These are phyloP conservation scores for Xylaria telfairii DNA, from an alignment of 495 filamentous ascomycete species.

Conservation along the genomic window DNA sequence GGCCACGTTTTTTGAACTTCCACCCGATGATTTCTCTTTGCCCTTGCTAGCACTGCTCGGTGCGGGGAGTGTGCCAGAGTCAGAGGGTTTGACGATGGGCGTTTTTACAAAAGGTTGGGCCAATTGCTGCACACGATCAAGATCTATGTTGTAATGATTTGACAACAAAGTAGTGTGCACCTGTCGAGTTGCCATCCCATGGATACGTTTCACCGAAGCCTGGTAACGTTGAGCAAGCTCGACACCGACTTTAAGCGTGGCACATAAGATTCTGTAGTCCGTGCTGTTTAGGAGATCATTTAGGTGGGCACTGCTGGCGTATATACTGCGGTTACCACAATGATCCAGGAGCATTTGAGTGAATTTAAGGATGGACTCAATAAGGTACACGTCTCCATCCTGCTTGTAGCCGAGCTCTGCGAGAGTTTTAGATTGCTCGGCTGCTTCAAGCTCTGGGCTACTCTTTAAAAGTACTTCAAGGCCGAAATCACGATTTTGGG, in stretches of 20 bases:
- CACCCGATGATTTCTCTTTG: constrained; percentile 67
- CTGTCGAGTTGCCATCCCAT: constrained; percentile 57
- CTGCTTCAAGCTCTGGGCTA: constrained; percentile 45
- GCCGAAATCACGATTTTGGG: constrained; percentile 77
- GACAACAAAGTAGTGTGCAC: constrained; percentile 76
- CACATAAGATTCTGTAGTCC: constrained; percentile 74
- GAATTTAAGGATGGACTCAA: constrained; percentile 82
- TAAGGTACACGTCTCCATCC: constrained; percentile 79
- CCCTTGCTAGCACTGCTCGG: constrained; percentile 62
- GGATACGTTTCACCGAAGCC: constrained; percentile 76
- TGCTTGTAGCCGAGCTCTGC: constrained; percentile 64
- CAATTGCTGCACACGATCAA: constrained; percentile 84
- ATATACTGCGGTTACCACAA: constrained; percentile 96
- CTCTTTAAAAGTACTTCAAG: constrained; percentile 63
- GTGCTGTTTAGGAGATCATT: constrained; percentile 88
- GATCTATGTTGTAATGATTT: constrained; percentile 92
- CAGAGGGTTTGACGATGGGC: constrained; percentile 47
- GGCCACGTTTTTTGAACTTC: constrained; percentile 48
- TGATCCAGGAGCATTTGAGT: constrained; percentile 87
- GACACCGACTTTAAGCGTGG: constrained; percentile 75
- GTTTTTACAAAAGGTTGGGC: constrained; percentile 82
- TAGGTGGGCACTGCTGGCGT: constrained; percentile 85
- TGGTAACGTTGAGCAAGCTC: constrained; percentile 92
- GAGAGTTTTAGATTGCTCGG: constrained; percentile 55
- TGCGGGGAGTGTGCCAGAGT: constrained; percentile 47